Evolutionary conservation across 805 yeast genomes (phyloP), one percentile per base, ranked within the genome.

Genomic region (Candida caryicola): DNA sequence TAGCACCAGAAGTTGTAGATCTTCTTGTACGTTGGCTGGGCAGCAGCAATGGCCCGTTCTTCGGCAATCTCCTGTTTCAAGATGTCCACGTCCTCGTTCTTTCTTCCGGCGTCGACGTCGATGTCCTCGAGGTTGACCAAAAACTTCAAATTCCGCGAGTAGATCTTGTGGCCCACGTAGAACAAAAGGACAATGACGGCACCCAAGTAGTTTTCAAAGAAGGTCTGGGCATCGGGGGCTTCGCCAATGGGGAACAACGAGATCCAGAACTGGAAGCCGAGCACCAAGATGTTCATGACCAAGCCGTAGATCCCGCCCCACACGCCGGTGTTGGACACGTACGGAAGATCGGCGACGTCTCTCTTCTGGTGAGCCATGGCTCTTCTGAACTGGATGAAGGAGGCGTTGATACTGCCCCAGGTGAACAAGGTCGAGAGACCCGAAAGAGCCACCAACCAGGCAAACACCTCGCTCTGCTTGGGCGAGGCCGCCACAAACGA

Each of bases 271-370:
- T 62, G 66, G 33, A 63, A 53, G 7, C 51, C 45, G 25, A 63
- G 44, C 6, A 63, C 62, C 15, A 54, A 49, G 19, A 62, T 32
- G 18, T 60, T 51, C 43, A 59, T 52, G 8, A 54, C 17, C 15
- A 52, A 43, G 2, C 60, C 55, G 41, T 58, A 60, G 34, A 46
- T 47, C 1, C 62, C 53, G 8, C 69, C 69, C 42, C 39, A 35
- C 2, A 62, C 41, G 18, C 78, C 80, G 5, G 79, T 78, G n/a
- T 62, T 49, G 25, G 82, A 65, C 34, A 57, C 57, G 56, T 71
- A 81, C 1, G 83, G 84, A 34, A 81, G 62, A 29, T 78, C 82
- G 4, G 57, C 61, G 16, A 66, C 43, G 5, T 65, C 43, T 39
- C 72, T 60, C 17, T 75, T 76, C 15, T 46, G 45, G 21, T 25